Evolutionary conservation across 1,284 basidiomycete species (phyloP), one percentile per base, ranked within the genome.

Genomic region (Schizophyllum commune): DNA sequence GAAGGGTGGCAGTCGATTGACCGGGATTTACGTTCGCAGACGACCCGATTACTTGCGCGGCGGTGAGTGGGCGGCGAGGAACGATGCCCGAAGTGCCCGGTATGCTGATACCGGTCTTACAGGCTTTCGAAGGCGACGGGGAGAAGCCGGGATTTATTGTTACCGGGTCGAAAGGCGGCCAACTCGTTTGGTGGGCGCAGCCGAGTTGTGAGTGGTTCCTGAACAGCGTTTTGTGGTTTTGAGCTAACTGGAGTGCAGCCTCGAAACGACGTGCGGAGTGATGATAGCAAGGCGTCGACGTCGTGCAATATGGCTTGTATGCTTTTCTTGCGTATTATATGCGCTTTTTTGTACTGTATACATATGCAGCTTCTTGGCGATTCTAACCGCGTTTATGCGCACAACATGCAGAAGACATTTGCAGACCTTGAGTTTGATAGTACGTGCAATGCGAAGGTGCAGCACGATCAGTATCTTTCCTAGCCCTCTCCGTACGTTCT

Each of bases 111-210:
- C 56, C 54, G 58, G 60, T 20, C 55, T 60, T 62, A 64, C 64
- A 61, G 66, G 20, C 64, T 52, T 53, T 60, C 64, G 8, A 63
- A 84, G 83, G 76, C 68, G 79, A 83, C 68, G 79, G 79, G 15
- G 66, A 70, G 32, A 62, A 72, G 5, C 70, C 69, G 19, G 75
- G 78, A 7, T 77, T 74, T 64, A 74, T 85, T 57, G 68, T 86
- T 7, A 83, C 82, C 21, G 83, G 83, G 9, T 84, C 84, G 19
- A 78, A 77, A 65, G 67, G 74, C n/a, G 84, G 84, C 1, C 70
- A 75, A 55, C 67, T 86, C 53, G 76, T 75, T 22, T 86, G 84
- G 84, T 86, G 84, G 81, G 73, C 77, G 52, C 77, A 79, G 59
- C 81, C 83, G 17, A 39, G 39, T 47, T 47, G 39, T 47, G 39